Percentiles rank a stretch among this genome's conserved stretches.
phyloP scores from a whole-genome alignment of 2,329 filamentous ascomycete genomes.

The Trichoderma atroviride region DNA sequence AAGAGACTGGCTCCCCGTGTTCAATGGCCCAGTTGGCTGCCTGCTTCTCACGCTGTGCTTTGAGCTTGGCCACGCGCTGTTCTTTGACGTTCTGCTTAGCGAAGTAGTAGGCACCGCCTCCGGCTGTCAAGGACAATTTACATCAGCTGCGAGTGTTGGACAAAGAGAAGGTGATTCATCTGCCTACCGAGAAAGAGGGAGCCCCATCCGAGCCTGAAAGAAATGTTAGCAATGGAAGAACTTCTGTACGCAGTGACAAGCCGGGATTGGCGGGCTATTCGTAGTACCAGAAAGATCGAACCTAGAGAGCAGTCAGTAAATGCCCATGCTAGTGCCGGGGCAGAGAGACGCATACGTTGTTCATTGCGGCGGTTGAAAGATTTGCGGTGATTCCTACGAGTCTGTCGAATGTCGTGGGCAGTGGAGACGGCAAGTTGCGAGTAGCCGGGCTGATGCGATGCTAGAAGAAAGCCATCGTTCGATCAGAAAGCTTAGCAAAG shows the following conservation, averaged over 20 bases:
- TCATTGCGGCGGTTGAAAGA: slow-evolving; percentile 17
- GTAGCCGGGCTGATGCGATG: neutral
- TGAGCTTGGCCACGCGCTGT: slow-evolving; percentile 73
- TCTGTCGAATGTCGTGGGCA: neutral
- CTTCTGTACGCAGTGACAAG: neutral
- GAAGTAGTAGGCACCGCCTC: slow-evolving; percentile 91
- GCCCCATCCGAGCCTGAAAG: slow-evolving; percentile 82
- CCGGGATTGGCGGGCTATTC: neutral
- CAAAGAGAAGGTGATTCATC: neutral
- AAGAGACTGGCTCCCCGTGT: slow-evolving; percentile 44
- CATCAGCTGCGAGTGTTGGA: slow-evolving; percentile 29
- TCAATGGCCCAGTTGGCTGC: slow-evolving; percentile 60
- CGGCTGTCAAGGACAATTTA: slow-evolving; percentile 57
- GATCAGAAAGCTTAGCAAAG: slow-evolving; percentile 22
- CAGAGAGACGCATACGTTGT: slow-evolving; percentile 21
- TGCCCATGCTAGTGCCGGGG: neutral
- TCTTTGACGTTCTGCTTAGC: slow-evolving; percentile 94
- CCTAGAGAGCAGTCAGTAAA: slow-evolving; percentile 42
- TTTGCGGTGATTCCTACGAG: neutral
- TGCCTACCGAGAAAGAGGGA: slow-evolving; percentile 80
- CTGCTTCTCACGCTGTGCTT: slow-evolving; percentile 67
- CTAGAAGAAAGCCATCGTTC: slow-evolving; percentile 14
- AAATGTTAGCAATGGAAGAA: slow-evolving; percentile 5
- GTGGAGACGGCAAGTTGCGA: slow-evolving; percentile 9
- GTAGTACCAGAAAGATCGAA: slow-evolving; percentile 67